Evolutionary conservation across 139 green algal genomes (phyloP).

Genomic region (Picochlorum costavermella): DNA sequence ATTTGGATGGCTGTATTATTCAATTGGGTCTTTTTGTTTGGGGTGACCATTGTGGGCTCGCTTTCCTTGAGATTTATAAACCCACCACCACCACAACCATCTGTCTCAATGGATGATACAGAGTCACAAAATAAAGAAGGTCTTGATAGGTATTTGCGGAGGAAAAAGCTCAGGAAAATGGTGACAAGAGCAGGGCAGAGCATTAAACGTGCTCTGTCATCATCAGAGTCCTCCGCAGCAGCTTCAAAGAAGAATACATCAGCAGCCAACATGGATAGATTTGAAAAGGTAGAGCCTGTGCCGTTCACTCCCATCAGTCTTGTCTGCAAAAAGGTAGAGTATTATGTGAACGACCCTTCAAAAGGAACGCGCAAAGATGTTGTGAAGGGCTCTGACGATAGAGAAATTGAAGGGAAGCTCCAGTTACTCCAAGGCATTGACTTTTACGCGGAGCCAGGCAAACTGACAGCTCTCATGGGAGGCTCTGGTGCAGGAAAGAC

Average conservation of each 20-base stretch:
- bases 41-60: constrained; percentile 21
- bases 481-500: constrained; percentile 53
- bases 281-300: constrained; percentile 28
- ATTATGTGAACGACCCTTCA: constrained; percentile 55
- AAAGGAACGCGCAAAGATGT: constrained; percentile 20
- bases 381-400: constrained; percentile 25
- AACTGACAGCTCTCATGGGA: constrained; percentile 62
- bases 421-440: constrained; percentile 49
- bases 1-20: constrained; percentile 48
- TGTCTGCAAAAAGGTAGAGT: constrained; percentile 47
- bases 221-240: not conserved
- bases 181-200: not conserved
- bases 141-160: not conserved
- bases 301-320: constrained; percentile 57
- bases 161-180: not conserved
- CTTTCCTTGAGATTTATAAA: constrained; percentile 27
- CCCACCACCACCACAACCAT: constrained; percentile 22
- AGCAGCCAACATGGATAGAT: not conserved
- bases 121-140: not conserved
- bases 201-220: not conserved
- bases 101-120: not conserved
- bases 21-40: constrained; percentile 16
- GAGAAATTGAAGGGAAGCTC: constrained; percentile 37
- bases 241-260: not conserved
- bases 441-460: constrained; percentile 34